Base-by-base conservation (phyloP, 1,139 yeast species). In the Yamadazyma buinensis region DNA sequence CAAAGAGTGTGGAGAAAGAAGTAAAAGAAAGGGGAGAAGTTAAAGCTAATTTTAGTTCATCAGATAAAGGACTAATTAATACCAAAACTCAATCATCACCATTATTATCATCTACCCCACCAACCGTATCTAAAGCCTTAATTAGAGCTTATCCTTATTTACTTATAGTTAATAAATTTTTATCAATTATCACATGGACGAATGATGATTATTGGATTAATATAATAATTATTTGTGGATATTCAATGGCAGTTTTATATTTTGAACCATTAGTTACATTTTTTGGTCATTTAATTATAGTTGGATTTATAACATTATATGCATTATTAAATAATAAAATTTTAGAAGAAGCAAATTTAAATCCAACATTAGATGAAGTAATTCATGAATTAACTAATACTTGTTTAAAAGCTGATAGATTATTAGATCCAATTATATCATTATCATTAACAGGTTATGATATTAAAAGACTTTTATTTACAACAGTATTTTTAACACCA, bases 131-230 rank as follows among this genome's bases (percentile, higher is more conserved):
- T 21, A 84, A 84, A 48, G 85, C 95, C 5, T 68, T 90, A 36
- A 76, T 88, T 33, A 75, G 78, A 43, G 78, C 95, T 7, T 88
- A 90, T 54, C 97, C 97, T 3, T 84, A 86, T 51, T 66, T 90
- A 32, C 68, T 84, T 29, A 73, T 85, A 5, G 77, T 80, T 9
- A 87, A 88, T 55, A 79, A 80, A 47, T 42, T 75, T 7, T 64
- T 88, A 36, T 77, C 88, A 24, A 69, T 90, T 22, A 59, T 85
- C 21, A 90, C 97, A 0, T 92, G 98, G 98, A 86, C 97, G 2
- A 81, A 82, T 41, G 90, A 84, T 28, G 95, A 87, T 56, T 70
- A 75, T 30, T 87, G 94, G 87, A 63, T 82, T 40, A 80, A 88
- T 47, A 64, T 85, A 19, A 67, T 86, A 23, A 51, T 84, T 28